Base-by-base conservation (phyloP, 2,329 filamentous ascomycete genomes). In the Calonectria fujianensis region DNA sequence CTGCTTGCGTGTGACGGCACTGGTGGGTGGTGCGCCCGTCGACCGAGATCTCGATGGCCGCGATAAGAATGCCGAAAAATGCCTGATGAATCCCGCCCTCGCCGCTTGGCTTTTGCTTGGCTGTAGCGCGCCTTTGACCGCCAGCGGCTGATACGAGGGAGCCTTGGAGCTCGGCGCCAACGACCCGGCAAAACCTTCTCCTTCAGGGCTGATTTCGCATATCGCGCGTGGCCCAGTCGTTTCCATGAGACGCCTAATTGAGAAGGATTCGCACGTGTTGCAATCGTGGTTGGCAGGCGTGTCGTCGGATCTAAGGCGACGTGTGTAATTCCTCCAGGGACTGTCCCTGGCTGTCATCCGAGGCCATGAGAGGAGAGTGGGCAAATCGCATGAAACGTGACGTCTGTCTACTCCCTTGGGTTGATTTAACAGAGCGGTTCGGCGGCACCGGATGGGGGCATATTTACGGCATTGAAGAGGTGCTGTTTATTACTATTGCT, bases 301-400 rank as follows among this genome's bases (percentile, higher is more conserved):
- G 27, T 39, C 24, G 57, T 24, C 27, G 39, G 35, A 63, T 63
- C 57, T 14, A 29, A 39, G 57, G 27, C 24, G 57, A 63, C 37
- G 37, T 41, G 57, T 63, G 14, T 41, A 8, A 18, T 41, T 41
- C 27, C 24, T 63, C 24, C 57, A 41, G 57, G 57, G 57, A 63
- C 13, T 4, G 37, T 41, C 57, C 57, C 24, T 63, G 57, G 24
- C 57, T 29, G 35, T 41, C 57, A 63, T 63, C 37, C 37, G 35
- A 41, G 35, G 24, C 57, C 18, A 37, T 29, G 7, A 39, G 39
- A 27, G n/a, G 14, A 24, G 13, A 18, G 57, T 41, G 57, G 35
- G 37, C 57, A 63, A 63, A 63, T 63, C 35, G 57, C 57, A 63
- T 63, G 32, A 63, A 63, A 41, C 57, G 31, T 63, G 57, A 63